Evolutionary conservation across 441 rosid species (phyloP).

Genomic region (Bruguiera hainesii): DNA sequence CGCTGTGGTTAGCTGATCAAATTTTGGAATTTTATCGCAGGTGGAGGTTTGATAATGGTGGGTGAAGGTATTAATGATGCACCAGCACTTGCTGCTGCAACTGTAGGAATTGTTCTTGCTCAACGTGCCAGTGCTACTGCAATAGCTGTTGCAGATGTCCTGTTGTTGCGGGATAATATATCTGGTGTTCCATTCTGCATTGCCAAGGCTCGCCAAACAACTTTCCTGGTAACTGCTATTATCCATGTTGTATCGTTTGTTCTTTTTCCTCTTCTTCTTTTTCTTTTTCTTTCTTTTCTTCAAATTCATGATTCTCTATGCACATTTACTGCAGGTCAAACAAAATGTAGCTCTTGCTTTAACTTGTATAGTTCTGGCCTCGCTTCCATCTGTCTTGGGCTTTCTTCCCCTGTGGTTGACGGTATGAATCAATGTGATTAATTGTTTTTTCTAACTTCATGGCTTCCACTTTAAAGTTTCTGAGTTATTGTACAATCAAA

Average conservation of each 20-base stretch:
- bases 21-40: slow-evolving; percentile 37
- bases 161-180: slow-evolving; percentile 66
- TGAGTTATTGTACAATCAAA: no score
- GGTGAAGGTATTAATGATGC: slow-evolving; percentile 98
- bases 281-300: background rate
- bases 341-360: slow-evolving; percentile 85
- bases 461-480: background rate
- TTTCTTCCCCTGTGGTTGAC: slow-evolving; percentile 86
- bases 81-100: slow-evolving; percentile 95
- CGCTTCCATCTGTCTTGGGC: slow-evolving; percentile 78
- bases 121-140: slow-evolving; percentile 98
- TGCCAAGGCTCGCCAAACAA: slow-evolving; percentile 79
- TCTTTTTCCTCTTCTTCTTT: background rate
- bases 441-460: background rate
- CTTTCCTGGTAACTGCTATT: slow-evolving; percentile 51
- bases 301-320: slow-evolving; percentile 18
- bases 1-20: slow-evolving; percentile 8
- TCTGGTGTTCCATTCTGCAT: slow-evolving; percentile 83
- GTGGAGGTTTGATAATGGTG: slow-evolving; percentile 90
- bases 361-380: slow-evolving; percentile 65
- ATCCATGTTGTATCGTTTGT: background rate
- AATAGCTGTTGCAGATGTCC: slow-evolving; percentile 78
- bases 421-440: slow-evolving; percentile 36
- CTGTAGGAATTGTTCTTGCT: slow-evolving; percentile 92
- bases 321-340: slow-evolving; percentile 52